Evolutionary conservation across 768 basidiomycete species (phyloP).

Genomic region (Mycena pura): DNA sequence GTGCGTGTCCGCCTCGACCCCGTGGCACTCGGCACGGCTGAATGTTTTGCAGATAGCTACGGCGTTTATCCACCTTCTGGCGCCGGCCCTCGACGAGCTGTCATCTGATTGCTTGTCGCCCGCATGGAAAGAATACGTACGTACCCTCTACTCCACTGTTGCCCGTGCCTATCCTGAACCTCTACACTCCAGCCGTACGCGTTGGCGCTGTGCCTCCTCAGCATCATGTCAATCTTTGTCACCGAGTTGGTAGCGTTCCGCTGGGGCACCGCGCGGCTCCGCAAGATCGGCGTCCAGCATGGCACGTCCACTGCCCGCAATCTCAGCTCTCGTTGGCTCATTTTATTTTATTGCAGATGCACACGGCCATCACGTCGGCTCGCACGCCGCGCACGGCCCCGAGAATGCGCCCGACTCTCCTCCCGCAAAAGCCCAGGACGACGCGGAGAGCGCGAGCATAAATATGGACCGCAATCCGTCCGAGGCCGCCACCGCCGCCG

Average conservation of each 20-base stretch:
- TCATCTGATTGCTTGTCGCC: constrained; percentile 70
- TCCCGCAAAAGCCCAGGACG: no score
- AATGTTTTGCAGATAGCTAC: constrained; percentile 72
- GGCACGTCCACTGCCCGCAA: constrained; percentile 43
- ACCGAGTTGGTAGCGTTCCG: constrained; percentile 88
- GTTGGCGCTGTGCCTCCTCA: constrained; percentile 78
- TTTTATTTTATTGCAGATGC: neutral
- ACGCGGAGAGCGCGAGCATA: no score
- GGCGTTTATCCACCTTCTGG: constrained; percentile 83
- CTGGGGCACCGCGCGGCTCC: constrained; percentile 77
- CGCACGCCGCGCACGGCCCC: neutral
- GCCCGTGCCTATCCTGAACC: neutral
- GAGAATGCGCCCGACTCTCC: neutral
- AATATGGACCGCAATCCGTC: no score
- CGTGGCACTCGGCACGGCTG: neutral
- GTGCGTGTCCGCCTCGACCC: constrained; percentile 47
- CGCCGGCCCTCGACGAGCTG: constrained; percentile 76
- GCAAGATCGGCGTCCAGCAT: constrained; percentile 64
- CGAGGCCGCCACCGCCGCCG: no score
- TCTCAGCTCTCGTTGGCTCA: constrained; percentile 1
- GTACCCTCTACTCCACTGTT: constrained; percentile 37
- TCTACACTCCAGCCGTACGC: constrained; percentile 69
- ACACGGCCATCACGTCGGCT: neutral
- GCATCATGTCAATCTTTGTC: constrained; percentile 86
- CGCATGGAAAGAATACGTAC: constrained; percentile 78